Evolutionary conservation across 2,329 filamentous ascomycete genomes (phyloP).

Genomic region (Ophiostoma piceae): DNA sequence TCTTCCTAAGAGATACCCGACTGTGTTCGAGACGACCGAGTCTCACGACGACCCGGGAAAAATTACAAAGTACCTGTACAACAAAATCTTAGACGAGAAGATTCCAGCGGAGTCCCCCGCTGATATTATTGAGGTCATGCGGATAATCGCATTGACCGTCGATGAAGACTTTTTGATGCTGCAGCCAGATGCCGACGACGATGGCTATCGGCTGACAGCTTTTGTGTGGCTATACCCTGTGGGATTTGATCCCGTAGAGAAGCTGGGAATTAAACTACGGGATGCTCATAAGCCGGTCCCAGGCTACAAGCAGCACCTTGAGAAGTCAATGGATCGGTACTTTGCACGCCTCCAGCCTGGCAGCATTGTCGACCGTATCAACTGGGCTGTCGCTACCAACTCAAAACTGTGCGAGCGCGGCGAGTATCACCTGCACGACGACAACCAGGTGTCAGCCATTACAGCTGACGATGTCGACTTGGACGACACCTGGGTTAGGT

Average conservation of each 20-base stretch:
- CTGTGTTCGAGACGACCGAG: slow-evolving; percentile 13
- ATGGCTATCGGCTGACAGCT: slow-evolving; percentile 21
- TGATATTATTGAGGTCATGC: slow-evolving; percentile 17
- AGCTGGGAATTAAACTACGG: slow-evolving; percentile 24
- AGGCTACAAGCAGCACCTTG: slow-evolving; percentile 25
- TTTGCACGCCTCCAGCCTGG: slow-evolving; percentile 22
- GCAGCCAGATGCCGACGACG: slow-evolving; percentile 21
- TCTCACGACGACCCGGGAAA: background rate
- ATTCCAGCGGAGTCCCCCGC: background rate
- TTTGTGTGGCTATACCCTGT: slow-evolving; percentile 25
- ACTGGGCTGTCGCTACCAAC: slow-evolving; percentile 25
- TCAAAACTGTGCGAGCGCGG: slow-evolving; percentile 23
- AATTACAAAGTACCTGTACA: background rate
- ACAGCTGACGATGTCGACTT: slow-evolving; percentile 14
- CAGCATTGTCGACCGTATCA: slow-evolving; percentile 24
- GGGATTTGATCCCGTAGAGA: slow-evolving; percentile 25
- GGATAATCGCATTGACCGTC: slow-evolving; percentile 21
- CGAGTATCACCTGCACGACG: slow-evolving; percentile 25
- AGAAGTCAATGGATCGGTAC: slow-evolving; percentile 25
- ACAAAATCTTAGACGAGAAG: background rate
- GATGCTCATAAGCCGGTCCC: slow-evolving; percentile 24
- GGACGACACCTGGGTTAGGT: slow-evolving; percentile 25
- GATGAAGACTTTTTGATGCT: slow-evolving; percentile 27
- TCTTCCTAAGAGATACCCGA: slow-evolving; percentile 24
- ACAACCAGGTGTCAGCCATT: slow-evolving; percentile 14